Percentiles rank a stretch among this genome's conserved stretches.
phyloP scores from a whole-genome alignment of 164 flowering plant genomes.

The Malania oleifera region DNA sequence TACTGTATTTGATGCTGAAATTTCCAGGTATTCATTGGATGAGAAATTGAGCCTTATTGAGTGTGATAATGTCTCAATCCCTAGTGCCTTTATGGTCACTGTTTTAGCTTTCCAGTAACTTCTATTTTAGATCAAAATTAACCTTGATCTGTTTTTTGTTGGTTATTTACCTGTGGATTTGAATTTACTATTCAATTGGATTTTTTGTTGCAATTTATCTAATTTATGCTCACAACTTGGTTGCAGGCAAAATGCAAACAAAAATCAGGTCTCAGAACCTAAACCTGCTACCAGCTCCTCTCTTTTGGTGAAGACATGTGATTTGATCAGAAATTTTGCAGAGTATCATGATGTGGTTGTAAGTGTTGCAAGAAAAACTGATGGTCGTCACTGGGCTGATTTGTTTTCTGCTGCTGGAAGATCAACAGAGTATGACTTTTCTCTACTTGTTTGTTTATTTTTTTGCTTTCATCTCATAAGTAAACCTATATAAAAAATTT shows the following conservation, averaged over 20 bases:
- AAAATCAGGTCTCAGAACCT: constrained; percentile 42
- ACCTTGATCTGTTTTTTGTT: neutral
- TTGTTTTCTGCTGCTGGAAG: constrained; percentile 94
- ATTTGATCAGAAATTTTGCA: constrained; percentile 76
- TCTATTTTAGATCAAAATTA: too few species aligned
- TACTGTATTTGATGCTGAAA: constrained; percentile 96
- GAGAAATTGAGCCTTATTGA: neutral
- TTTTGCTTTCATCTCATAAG: neutral
- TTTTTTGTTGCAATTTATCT: neutral
- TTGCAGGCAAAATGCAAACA: constrained; percentile 70
- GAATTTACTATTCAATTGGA: neutral
- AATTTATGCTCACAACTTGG: constrained; percentile 6
- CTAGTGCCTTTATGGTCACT: too few species aligned
- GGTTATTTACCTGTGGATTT: neutral
- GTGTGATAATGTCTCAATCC: neutral
- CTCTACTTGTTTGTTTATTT: neutral
- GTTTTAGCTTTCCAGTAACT: too few species aligned
- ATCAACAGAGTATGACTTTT: constrained; percentile 79
- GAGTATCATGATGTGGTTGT: constrained; percentile 96
- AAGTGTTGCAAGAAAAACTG: constrained; percentile 98
- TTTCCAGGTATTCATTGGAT: constrained; percentile 63
- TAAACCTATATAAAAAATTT: neutral
- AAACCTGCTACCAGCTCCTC: constrained; percentile 31
- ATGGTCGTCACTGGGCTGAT: constrained; percentile 98
- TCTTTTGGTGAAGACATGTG: constrained; percentile 90